Conservation (phyloP, 495 filamentous ascomycete genomes). For the Monascus purpureus region DNA sequence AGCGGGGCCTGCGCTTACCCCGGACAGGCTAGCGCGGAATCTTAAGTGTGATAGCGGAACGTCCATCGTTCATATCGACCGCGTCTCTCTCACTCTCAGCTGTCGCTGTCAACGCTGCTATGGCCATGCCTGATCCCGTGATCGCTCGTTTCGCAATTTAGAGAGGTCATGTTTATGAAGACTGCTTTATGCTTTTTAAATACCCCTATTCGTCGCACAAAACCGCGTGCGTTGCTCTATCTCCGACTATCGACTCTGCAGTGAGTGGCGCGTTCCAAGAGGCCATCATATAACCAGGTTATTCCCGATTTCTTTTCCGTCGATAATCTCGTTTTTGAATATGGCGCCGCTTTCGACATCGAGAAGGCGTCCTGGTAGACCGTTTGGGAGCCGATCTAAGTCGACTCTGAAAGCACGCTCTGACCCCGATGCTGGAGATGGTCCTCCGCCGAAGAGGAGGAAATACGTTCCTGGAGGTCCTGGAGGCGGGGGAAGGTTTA, state of each 20-base stretch:
- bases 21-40: not conserved
- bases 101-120: not conserved
- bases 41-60: not conserved
- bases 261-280: not conserved
- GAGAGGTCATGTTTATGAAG: too few species aligned
- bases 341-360: constrained; percentile 22
- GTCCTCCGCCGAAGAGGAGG: constrained; percentile 36
- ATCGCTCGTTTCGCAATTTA: too few species aligned
- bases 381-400: constrained; percentile 21
- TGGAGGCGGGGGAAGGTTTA: constrained; percentile 65
- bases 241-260: too few species aligned
- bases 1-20: not conserved
- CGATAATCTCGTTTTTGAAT: not conserved
- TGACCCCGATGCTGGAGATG: constrained; percentile 23
- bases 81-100: not conserved
- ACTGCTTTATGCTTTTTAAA: too few species aligned
- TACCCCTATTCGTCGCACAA: too few species aligned
- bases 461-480: constrained; percentile 67
- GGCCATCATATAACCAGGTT: too few species aligned
- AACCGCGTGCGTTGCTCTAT: too few species aligned
- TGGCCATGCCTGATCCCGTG: too few species aligned
- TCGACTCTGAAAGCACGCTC: constrained; percentile 18
- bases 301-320: not conserved
- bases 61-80: too few species aligned
- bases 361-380: constrained; percentile 14